phyloP scores from a whole-genome alignment of 768 basidiomycete species.

The Boletus rubescentipes region DNA sequence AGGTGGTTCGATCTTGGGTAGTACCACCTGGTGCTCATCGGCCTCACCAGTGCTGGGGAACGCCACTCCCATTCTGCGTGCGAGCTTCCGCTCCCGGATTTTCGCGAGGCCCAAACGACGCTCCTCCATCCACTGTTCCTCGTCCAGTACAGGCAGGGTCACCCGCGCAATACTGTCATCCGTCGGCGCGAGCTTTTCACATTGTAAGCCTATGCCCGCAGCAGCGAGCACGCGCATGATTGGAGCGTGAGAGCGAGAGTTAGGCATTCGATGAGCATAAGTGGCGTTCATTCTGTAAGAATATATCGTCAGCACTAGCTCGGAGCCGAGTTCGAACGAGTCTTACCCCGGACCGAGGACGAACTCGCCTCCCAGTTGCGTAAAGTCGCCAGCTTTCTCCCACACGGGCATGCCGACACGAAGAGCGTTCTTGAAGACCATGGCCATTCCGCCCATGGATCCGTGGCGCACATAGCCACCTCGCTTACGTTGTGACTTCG shows the following conservation, averaged over 20 bases:
- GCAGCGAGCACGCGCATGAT: constrained; percentile 66
- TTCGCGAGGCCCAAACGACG: constrained; percentile 32
- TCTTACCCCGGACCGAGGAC: constrained; percentile 63
- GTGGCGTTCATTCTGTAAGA: constrained; percentile 54
- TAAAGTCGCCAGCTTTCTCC: constrained; percentile 73
- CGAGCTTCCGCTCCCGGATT: constrained; percentile 33
- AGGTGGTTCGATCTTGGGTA: constrained; percentile 23
- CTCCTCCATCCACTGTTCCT: constrained; percentile 37
- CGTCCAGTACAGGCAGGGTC: constrained; percentile 18
- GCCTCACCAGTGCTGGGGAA: constrained; percentile 13
- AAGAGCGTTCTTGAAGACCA: constrained; percentile 69
- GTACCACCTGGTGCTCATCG: constrained; percentile 15
- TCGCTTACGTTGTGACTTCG: constrained; percentile 42
- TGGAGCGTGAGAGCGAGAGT: constrained; percentile 68
- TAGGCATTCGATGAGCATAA: constrained; percentile 86
- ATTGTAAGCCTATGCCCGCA: constrained; percentile 45
- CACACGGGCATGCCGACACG: constrained; percentile 78
- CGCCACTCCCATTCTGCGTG: constrained; percentile 31
- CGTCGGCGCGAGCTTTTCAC: constrained; percentile 19
- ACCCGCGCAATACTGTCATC: constrained; percentile 4
- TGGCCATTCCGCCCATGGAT: constrained; percentile 63
- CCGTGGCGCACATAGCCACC: constrained; percentile 71
- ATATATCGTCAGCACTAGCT: neutral
- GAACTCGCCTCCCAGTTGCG: constrained; percentile 90
- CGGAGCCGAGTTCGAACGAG: constrained; percentile 30